Evolutionary conservation across 2,329 filamentous ascomycete species (phyloP).

Genomic region (Calonectria hongkongensis): DNA sequence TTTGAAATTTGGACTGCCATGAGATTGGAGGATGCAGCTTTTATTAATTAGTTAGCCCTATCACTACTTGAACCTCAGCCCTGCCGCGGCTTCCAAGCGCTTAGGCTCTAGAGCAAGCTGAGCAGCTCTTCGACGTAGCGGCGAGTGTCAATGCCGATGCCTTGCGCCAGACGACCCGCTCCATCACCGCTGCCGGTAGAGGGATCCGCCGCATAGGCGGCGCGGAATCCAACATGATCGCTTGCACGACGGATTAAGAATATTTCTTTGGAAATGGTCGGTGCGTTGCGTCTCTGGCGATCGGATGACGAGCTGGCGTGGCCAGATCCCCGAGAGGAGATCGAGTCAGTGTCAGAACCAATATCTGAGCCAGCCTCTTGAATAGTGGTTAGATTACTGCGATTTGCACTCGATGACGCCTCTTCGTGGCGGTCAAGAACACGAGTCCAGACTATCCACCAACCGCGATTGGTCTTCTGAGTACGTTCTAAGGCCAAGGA

Average conservation of each 20-base stretch:
- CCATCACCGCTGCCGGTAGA: slow-evolving; percentile 69
- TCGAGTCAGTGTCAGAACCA: slow-evolving; percentile 27
- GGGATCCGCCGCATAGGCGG: slow-evolving; percentile 61
- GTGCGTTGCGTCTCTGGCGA: not conserved
- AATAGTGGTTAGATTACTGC: slow-evolving; percentile 53
- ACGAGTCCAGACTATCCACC: slow-evolving; percentile 82
- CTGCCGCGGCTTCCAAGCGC: not conserved
- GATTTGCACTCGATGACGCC: slow-evolving; percentile 20
- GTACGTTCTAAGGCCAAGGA: slow-evolving; percentile 75
- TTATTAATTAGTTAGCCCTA: not conserved
- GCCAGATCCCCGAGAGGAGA: not conserved
- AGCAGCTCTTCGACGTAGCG: slow-evolving; percentile 84
- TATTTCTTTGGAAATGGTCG: slow-evolving; percentile 72
- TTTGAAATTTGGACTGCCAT: slow-evolving; percentile 17
- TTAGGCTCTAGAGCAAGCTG: slow-evolving; percentile 67
- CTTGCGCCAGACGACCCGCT: slow-evolving; percentile 78
- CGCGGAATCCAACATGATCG: slow-evolving; percentile 68
- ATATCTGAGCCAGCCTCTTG: slow-evolving; percentile 50
- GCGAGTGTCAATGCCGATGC: slow-evolving; percentile 85
- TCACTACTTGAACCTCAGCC: not conserved
- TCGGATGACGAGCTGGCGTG: not conserved
- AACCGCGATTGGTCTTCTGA: slow-evolving; percentile 79
- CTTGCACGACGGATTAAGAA: slow-evolving; percentile 77
- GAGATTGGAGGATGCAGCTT: not conserved
- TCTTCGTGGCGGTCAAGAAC: slow-evolving; percentile 64